phyloP scores from a whole-genome alignment of 176 grass and related monocot species.

The Aegilops speltoides region DNA sequence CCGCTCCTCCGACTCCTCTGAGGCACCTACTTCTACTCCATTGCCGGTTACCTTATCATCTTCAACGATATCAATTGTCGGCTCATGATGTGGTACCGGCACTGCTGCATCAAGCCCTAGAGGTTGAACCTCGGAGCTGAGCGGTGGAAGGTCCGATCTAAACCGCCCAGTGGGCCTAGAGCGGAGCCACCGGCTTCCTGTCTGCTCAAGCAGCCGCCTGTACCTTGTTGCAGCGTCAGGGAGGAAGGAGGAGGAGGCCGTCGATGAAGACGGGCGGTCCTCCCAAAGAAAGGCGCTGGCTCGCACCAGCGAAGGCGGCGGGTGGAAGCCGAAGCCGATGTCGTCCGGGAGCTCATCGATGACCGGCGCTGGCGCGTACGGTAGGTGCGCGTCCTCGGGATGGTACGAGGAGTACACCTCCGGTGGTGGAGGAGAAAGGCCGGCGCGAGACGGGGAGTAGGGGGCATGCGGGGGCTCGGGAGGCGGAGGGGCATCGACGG shows the following conservation, averaged over 20 bases:
- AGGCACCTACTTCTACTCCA: constrained; percentile 39
- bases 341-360: constrained; percentile 30
- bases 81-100: constrained; percentile 36
- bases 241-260: constrained; percentile 47
- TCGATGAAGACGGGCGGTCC: constrained; percentile 58
- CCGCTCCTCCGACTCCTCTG: constrained; percentile 44
- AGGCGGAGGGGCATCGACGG: constrained; percentile 45
- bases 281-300: constrained; percentile 42
- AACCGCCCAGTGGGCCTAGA: constrained; percentile 45
- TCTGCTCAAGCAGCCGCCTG: constrained; percentile 63
- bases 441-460: constrained; percentile 30
- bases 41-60: constrained; percentile 39
- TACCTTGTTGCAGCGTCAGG: constrained; percentile 38
- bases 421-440: constrained; percentile 22
- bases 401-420: constrained; percentile 62
- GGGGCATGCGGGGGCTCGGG: constrained; percentile 34
- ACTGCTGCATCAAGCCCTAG: constrained; percentile 19
- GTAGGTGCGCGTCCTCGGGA: constrained; percentile 37
- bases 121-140: constrained; percentile 43
- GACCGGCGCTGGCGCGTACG: constrained; percentile 22
- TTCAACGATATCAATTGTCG: constrained; percentile 32
- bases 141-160: constrained; percentile 63
- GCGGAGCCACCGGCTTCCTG: constrained; percentile 47
- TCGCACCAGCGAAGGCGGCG: constrained; percentile 36
- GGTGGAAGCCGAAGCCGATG: constrained; percentile 41